Evolutionary conservation across 495 filamentous ascomycete species (phyloP).

Genomic region (Hyphodiscus hymeniophilus): DNA sequence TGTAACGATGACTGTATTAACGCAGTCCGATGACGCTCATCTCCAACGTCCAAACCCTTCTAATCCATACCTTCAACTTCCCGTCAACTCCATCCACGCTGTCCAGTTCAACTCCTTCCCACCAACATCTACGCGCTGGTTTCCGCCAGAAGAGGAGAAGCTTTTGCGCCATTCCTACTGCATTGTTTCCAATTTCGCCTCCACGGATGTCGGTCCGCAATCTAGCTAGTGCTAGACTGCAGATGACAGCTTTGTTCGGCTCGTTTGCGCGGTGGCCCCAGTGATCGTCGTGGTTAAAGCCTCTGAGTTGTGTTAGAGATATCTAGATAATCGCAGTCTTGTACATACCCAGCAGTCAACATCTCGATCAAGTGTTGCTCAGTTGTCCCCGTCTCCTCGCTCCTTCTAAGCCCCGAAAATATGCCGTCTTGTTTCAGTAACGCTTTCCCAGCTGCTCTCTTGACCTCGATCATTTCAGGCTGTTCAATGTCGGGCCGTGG

Average conservation of each 20-base stretch:
- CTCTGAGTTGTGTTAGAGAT: conserved; percentile 42
- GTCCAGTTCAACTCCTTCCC: conserved; percentile 93
- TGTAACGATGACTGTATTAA: conserved; percentile 28
- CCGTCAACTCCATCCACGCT: conserved; percentile 87
- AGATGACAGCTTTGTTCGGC: conserved; percentile 96
- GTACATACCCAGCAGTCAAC: conserved; percentile 87
- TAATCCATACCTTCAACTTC: conserved; percentile 93
- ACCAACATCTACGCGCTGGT: conserved; percentile 94
- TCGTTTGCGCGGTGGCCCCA: conserved; percentile 97
- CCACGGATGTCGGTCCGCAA: conserved; percentile 86
- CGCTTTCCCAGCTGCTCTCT: conserved; percentile 82
- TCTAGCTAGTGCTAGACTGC: conserved; percentile 86
- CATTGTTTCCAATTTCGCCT: conserved; percentile 60
- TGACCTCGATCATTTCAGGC: conserved; percentile 91
- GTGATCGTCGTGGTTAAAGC: conserved; percentile 88
- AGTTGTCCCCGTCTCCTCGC: conserved; percentile 91
- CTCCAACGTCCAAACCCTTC: conserved; percentile 96
- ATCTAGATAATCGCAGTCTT: not conserved
- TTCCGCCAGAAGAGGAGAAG: conserved; percentile 97
- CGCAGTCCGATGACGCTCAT: conserved; percentile 94
- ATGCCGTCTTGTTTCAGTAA: conserved; percentile 89
- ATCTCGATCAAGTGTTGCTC: conserved; percentile 99
- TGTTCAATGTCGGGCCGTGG: conserved; percentile 76
- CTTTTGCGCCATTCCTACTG: conserved; percentile 98
- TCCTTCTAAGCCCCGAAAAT: conserved; percentile 88